phyloP scores from a whole-genome alignment of 2,329 filamentous ascomycete species.

The Sporothrix humicola region DNA sequence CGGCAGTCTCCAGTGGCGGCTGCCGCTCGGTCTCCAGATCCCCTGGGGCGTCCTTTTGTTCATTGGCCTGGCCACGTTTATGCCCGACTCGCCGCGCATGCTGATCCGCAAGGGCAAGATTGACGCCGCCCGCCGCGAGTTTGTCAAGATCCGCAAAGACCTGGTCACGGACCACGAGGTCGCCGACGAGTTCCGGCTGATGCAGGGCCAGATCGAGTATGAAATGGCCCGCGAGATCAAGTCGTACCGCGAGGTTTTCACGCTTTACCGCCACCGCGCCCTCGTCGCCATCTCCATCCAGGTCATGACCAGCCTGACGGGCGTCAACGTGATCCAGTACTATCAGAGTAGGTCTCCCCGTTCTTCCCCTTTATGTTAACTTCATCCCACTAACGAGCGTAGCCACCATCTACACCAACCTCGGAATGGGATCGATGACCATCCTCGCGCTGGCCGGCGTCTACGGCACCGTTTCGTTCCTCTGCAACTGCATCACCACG shows the following conservation, averaged over 20 bases:
- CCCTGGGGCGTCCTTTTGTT: slow-evolving; percentile 62
- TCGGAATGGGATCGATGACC: slow-evolving; percentile 56
- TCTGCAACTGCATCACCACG: slow-evolving; percentile 58
- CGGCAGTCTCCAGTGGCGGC: slow-evolving; percentile 58
- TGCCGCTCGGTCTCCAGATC: slow-evolving; percentile 60
- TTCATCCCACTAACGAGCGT: neutral
- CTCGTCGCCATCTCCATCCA: slow-evolving; percentile 61
- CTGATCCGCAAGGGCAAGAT: slow-evolving; percentile 56
- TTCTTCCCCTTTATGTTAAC: neutral
- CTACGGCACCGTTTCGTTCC: slow-evolving; percentile 59
- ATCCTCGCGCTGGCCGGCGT: slow-evolving; percentile 61
- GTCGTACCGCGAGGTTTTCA: slow-evolving; percentile 58
- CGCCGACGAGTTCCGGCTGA: slow-evolving; percentile 58
- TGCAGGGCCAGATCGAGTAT: slow-evolving; percentile 61
- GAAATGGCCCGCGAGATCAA: slow-evolving; percentile 62
- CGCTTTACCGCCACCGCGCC: slow-evolving; percentile 56
- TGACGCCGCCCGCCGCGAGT: slow-evolving; percentile 56
- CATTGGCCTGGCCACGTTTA: slow-evolving; percentile 58
- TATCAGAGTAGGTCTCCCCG: slow-evolving; percentile 20
- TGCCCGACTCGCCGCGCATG: slow-evolving; percentile 60
- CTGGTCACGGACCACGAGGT: slow-evolving; percentile 49
- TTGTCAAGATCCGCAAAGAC: slow-evolving; percentile 55
- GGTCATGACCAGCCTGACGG: slow-evolving; percentile 62
- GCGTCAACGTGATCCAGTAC: slow-evolving; percentile 60
- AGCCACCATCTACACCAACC: slow-evolving; percentile 60